These are phyloP conservation scores for Fraxinus latifolia DNA, from an alignment of 305 asterid species.

Conservation along the genomic window DNA sequence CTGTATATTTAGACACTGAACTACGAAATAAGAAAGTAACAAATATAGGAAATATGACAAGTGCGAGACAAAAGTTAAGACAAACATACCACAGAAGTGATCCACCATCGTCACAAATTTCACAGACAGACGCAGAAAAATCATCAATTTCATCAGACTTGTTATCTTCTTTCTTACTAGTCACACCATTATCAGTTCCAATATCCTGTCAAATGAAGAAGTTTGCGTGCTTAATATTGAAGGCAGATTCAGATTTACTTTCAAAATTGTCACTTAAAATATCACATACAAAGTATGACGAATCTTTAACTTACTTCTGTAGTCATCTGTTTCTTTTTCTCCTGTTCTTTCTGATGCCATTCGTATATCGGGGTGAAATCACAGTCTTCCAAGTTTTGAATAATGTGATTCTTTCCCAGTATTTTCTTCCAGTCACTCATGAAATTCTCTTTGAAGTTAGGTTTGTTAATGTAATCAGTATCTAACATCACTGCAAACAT, in stretches of 20 bases:
- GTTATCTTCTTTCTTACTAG: conserved; percentile 4
- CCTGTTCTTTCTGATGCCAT: conserved; percentile 91
- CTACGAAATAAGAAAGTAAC: background rate
- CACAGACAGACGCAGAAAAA: conserved; percentile 60
- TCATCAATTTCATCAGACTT: conserved; percentile 37
- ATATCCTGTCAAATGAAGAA: background rate
- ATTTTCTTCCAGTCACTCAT: conserved; percentile 84
- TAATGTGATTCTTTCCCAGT: conserved; percentile 80
- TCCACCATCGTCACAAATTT: conserved; percentile 83
- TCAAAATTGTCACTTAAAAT: conserved; percentile 13
- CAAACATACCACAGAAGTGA: conserved; percentile 46
- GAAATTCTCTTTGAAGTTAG: conserved; percentile 82
- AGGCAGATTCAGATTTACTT: background rate
- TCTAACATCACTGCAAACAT: conserved; percentile 95
- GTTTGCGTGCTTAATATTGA: background rate
- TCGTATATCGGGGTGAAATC: conserved; percentile 86
- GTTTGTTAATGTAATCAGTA: conserved; percentile 81
- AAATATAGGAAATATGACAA: background rate
- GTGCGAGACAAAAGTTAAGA: background rate
- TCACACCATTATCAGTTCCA: background rate
- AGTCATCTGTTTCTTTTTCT: conserved; percentile 92
- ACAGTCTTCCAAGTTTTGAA: conserved; percentile 81
- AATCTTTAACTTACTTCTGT: conserved; percentile 54
- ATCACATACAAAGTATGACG: conserved; percentile 8
- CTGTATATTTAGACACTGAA: background rate